A percentile compares a stretch with the other conserved stretches of the same genome.
Evolutionary conservation across 129 eudicot species (phyloP).

Genomic region (Kitagawia praeruptora): DNA sequence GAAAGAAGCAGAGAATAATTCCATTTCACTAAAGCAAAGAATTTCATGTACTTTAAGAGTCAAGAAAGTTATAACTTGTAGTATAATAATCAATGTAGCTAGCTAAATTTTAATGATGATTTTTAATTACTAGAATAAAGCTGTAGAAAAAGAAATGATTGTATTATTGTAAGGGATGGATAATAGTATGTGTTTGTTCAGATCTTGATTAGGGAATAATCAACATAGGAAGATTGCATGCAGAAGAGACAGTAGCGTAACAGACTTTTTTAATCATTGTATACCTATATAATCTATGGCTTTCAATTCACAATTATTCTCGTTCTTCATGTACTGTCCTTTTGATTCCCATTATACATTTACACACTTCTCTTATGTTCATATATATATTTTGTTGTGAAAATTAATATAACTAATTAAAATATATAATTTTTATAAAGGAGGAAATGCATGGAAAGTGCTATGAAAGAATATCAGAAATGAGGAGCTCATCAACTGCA

Average conservation of each 20-base stretch:
- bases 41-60: neutral
- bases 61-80: slow-evolving; percentile 4
- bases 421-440: slow-evolving; percentile 10
- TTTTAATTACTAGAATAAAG: neutral
- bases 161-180: neutral
- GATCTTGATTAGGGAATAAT: slow-evolving; percentile 16
- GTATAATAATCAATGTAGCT: neutral
- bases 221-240: neutral
- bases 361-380: slow-evolving; percentile 23
- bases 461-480: slow-evolving; percentile 49
- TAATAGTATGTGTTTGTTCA: neutral
- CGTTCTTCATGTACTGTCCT: slow-evolving; percentile 12
- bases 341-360: slow-evolving; percentile 17
- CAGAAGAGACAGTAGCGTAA: slow-evolving; percentile 16
- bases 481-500: slow-evolving; percentile 60
- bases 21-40: slow-evolving; percentile 2
- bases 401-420: neutral
- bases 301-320: slow-evolving; percentile 10
- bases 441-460: slow-evolving; percentile 54
- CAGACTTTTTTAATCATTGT: slow-evolving; percentile 8
- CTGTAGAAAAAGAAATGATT: neutral
- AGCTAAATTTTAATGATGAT: neutral
- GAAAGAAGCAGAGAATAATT: slow-evolving; percentile 1
- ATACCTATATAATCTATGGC: neutral
- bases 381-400: too few relatives aligned